Base-by-base conservation (phyloP, 2,329 filamentous ascomycete species). In the Elsinoe ampelina region DNA sequence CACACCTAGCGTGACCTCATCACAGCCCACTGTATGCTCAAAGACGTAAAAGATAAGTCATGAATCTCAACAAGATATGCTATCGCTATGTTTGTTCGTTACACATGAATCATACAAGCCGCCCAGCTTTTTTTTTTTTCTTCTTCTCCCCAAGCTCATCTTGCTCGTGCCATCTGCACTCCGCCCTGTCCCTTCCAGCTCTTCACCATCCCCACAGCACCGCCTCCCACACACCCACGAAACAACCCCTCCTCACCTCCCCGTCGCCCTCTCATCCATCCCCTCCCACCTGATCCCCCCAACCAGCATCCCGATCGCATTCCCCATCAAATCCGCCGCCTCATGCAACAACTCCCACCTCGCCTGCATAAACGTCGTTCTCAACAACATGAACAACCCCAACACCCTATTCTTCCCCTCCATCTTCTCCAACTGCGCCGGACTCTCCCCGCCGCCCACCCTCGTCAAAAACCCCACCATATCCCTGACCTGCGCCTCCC, bases 301-400 rank as follows among this genome's bases (percentile, higher is more conserved):
- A 41, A 68, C 56, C 58, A 84, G 68, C 71, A 81, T 79, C 60
- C 82, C 77, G 61, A 95, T 87, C 69, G 91, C 95, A 68, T 90
- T 93, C 57, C 79, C 83, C 66, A 97, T 71, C 59, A 95, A 73
- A 19, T 82, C 85, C 32, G 87, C 86, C 35, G 89, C 92, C 71
- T 97, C 93, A 58, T 93, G 85, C 61, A 97, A 75, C 56, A 97
- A 73, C 74, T 97, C 91, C 92, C 92, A 97, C 50, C 90, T 80
- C 32, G 90, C 90, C 64, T 85, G 84, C 62, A 80, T 77, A 68
- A 97, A 96, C 39, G 86, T 86, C 57, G 89, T 86, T 60, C 85
- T 84, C 59, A 98, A 78, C 34, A 95, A 80, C 72, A 93, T 80
- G 62, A 97, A 72, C 67, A 97, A 70, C 0, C 90, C 87, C 48